Evolutionary conservation across 257 asterid species (phyloP), one percentile per base, ranked within the genome.

Genomic region (Plectranthus barbatus): DNA sequence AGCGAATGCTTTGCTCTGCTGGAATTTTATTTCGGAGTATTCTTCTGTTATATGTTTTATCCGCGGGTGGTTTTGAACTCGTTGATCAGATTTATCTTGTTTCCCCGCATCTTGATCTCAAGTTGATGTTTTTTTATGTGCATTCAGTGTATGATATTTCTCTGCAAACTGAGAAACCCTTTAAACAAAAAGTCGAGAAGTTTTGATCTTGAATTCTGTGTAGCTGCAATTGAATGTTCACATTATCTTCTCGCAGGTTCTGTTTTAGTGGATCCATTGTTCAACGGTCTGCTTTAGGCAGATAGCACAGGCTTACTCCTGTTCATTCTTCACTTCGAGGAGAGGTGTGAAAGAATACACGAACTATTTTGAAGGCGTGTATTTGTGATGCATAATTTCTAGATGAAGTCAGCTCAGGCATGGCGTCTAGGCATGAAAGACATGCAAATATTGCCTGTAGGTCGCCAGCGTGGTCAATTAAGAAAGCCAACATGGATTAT

Each of bases 401-500:
- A 78, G 79, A 93, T 90, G 97, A 93, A 87, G 81, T 76, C 91
- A 63, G 59, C 80, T 85, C 91, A 83, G 82, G 85, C 80, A 49
- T 93, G 95, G 92, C 94, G 92, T 76, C 64, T 83, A 63, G 92
- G 97, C 90, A 78, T 80, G 86, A 93, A 87, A 72, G 92, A 80
- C 77, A 78, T 75, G 81, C 91, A 79, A 79, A 80, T 85, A 73
- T 65, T 82, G 82, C 94, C 85, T 47, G 80, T 62, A 74, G 74
- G 88, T 73, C 97, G 97, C 72, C 95, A 87, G 70, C 96, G 95
- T 14, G 64, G 82, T 71, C 99, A 83, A 50, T 64, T 82, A 62
- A 87, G 79, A 82, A 93, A 90, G 84, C 99, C 96, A 48, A 93
- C 88, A 21, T 90, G 99, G 99, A 87, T 93, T 66, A 83, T n/a